Evolutionary conservation across 331 rosid species (phyloP).

Genomic region (Acacia pycnantha): DNA sequence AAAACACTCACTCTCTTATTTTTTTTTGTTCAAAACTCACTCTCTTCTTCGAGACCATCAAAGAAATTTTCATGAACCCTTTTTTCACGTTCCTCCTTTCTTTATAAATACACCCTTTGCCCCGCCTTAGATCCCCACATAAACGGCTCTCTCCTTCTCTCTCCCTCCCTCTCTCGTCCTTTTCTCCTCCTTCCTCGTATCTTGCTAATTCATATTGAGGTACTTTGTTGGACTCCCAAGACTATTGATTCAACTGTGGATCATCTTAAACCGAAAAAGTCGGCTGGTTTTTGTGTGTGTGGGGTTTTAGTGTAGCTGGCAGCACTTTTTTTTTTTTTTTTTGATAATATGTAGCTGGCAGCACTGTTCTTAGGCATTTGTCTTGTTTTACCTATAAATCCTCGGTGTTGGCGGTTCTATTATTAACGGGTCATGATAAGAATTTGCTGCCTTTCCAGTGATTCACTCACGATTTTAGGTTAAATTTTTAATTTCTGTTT

Average conservation of each 20-base stretch:
- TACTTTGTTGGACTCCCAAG: constrained; percentile 30
- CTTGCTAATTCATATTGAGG: constrained; percentile 42
- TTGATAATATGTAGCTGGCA: not conserved
- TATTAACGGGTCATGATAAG: constrained; percentile 21
- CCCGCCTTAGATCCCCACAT: constrained; percentile 18
- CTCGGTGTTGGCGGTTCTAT: constrained; percentile 19
- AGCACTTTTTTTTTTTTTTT: no score
- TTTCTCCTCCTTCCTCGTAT: constrained; percentile 22
- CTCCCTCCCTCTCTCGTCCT: not conserved
- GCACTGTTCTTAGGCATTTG: constrained; percentile 32
- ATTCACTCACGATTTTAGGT: constrained; percentile 33
- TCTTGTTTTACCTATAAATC: constrained; percentile 7
- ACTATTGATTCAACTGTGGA: constrained; percentile 12
- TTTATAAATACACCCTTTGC: constrained; percentile 28
- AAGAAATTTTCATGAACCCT: not conserved
- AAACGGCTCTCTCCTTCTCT: not conserved
- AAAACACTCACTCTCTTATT: no score
- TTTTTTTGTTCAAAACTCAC: no score
- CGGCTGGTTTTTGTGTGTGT: not conserved
- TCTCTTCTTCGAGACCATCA: not conserved
- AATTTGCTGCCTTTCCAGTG: constrained; percentile 30
- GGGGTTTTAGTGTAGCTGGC: not conserved
- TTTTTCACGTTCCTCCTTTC: not conserved
- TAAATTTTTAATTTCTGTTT: not conserved
- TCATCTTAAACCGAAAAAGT: constrained; percentile 13